These are phyloP conservation scores for Porodaedalea pini DNA, from an alignment of 1,284 basidiomycete genomes.

Conservation along the genomic window DNA sequence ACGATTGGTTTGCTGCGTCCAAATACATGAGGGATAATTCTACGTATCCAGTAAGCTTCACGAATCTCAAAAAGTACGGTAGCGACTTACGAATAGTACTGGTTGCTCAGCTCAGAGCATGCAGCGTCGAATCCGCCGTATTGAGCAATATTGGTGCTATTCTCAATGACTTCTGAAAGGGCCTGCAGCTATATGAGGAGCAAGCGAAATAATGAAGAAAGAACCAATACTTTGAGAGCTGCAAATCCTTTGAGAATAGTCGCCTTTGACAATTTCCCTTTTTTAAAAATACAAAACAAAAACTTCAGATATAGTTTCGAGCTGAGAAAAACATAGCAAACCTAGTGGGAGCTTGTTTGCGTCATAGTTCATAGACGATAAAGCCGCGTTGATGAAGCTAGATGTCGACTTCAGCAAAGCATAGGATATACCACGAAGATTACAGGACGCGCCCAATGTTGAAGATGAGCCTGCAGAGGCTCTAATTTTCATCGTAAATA, in stretches of 20 bases:
- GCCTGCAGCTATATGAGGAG: constrained; percentile 31
- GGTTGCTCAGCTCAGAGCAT: constrained; percentile 45
- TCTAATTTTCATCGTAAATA: constrained; percentile 28
- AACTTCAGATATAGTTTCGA: not conserved
- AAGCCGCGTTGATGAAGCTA: constrained; percentile 52
- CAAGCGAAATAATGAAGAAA: not conserved
- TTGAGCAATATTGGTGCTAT: constrained; percentile 38
- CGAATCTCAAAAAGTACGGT: constrained; percentile 11
- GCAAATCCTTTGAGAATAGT: constrained; percentile 57
- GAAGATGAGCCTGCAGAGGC: constrained; percentile 56
- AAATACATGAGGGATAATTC: constrained; percentile 62
- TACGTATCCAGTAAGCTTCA: constrained; percentile 23
- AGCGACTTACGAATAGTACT: constrained; percentile 54
- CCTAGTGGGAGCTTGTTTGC: constrained; percentile 65
- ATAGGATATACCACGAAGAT: not conserved
- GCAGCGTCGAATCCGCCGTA: constrained; percentile 39
- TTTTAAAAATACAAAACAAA: constrained; percentile 11
- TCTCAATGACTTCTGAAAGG: constrained; percentile 50
- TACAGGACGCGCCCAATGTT: constrained; percentile 38
- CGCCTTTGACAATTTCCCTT: constrained; percentile 54
- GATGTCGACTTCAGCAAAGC: not conserved
- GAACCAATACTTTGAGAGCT: constrained; percentile 46
- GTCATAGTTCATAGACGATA: constrained; percentile 70
- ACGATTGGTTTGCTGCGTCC: constrained; percentile 47
- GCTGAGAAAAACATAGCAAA: constrained; percentile 39